Conservation (phyloP, 371 early-diverging fungal genomes). For the Mucor racemosus region DNA sequence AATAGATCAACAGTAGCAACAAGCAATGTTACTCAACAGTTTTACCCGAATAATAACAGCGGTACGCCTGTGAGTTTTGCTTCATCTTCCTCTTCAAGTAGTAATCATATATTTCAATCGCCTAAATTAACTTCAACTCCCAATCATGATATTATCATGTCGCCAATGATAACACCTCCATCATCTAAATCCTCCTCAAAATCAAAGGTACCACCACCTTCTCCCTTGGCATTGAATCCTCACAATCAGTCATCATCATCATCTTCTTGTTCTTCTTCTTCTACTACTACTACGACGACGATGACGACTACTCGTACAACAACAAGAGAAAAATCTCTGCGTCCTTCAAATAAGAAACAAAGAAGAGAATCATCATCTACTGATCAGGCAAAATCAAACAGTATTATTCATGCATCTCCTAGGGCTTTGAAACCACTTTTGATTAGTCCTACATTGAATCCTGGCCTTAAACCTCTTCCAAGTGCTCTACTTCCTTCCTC, state of each 20-base stretch:
- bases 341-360: slow-evolving; percentile 23
- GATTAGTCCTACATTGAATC: slow-evolving; percentile 48
- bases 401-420: slow-evolving; percentile 33
- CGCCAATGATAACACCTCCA: slow-evolving; percentile 5
- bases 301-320: background rate
- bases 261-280: background rate
- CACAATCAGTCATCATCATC: too few relatives aligned
- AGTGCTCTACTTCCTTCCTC: slow-evolving; percentile 8
- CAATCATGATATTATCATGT: background rate
- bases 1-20: background rate
- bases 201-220: background rate
- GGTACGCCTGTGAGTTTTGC: slow-evolving; percentile 4
- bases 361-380: slow-evolving; percentile 28
- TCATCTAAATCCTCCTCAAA: background rate
- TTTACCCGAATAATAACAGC: background rate
- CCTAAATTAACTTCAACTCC: slow-evolving; percentile 6
- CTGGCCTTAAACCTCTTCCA: slow-evolving; percentile 23
- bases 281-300: too few relatives aligned
- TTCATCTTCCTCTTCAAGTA: background rate
- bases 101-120: slow-evolving; percentile 8
- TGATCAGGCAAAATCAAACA: slow-evolving; percentile 5
- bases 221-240: slow-evolving; percentile 11
- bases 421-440: slow-evolving; percentile 50
- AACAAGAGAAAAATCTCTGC: background rate
- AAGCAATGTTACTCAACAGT: slow-evolving; percentile 13